Conservation (phyloP, 2,329 filamentous ascomycete species). For the Sporothrix phasma region DNA sequence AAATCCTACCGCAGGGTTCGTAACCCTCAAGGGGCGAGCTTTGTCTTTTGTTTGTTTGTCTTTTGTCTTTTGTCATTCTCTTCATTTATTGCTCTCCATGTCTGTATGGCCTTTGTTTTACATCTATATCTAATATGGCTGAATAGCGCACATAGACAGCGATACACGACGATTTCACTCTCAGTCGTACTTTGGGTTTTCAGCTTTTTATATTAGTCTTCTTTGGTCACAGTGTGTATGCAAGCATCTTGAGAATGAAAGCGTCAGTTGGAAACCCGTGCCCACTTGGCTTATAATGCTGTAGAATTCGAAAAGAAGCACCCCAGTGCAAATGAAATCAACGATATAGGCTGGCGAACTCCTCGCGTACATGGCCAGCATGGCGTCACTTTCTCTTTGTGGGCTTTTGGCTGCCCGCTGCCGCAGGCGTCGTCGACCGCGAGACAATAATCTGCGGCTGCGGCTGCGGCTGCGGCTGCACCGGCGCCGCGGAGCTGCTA, state of each 20-base stretch:
- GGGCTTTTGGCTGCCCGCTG: neutral
- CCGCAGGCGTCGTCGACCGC: conserved; percentile 1
- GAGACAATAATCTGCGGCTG: neutral
- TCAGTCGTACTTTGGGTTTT: too few species aligned
- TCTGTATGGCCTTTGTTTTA: neutral
- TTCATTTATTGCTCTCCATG: neutral
- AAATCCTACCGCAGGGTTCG: neutral
- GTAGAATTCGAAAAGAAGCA: too few species aligned
- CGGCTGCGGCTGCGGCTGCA: neutral
- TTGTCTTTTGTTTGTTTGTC: neutral
- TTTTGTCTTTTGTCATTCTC: neutral
- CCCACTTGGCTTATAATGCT: too few species aligned
- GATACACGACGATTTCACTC: too few species aligned
- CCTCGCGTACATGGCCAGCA: neutral
- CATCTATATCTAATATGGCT: neutral
- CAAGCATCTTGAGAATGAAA: too few species aligned
- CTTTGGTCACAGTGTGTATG: neutral
- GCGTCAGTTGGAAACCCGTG: too few species aligned
- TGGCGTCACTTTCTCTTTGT: neutral
- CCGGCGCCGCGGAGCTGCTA: neutral
- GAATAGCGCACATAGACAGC: neutral
- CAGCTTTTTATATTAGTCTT: too few species aligned
- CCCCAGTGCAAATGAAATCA: neutral
- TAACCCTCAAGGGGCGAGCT: neutral
- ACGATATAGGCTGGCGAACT: neutral